phyloP scores from a whole-genome alignment of 768 basidiomycete species.

The Rhodotorula diobovata region DNA sequence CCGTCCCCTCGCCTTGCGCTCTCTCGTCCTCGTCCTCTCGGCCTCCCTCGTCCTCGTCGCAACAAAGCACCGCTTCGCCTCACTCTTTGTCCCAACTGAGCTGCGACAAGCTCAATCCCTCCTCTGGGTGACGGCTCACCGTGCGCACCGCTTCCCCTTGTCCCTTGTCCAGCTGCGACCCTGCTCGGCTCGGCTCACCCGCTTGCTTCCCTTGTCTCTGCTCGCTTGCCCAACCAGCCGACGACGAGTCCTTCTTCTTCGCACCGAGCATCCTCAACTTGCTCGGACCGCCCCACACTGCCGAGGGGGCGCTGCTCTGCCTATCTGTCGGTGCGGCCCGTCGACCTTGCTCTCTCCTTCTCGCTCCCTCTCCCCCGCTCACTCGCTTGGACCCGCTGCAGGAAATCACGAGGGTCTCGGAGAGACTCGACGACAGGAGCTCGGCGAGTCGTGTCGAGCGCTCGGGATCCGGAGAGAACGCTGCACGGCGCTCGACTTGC shows the following conservation, averaged over 20 bases:
- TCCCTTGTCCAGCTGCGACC: not conserved
- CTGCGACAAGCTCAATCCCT: constrained; percentile 14
- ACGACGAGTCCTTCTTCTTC: constrained; percentile 45
- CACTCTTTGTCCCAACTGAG: not conserved
- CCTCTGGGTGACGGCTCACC: constrained; percentile 43
- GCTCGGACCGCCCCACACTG: not conserved
- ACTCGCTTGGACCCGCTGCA: constrained; percentile 3
- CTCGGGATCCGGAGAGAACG: constrained; percentile 43
- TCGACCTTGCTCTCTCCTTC: not conserved
- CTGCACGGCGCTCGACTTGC: constrained; percentile 44
- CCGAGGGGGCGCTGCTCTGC: constrained; percentile 26
- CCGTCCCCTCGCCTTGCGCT: not conserved
- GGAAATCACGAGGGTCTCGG: constrained; percentile 49
- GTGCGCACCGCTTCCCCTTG: constrained; percentile 11
- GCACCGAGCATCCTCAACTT: constrained; percentile 38
- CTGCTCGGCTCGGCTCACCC: not conserved
- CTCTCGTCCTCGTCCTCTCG: not conserved
- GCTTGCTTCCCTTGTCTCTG: too few relatives aligned
- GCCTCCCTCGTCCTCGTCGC: not conserved
- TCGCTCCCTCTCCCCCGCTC: too few relatives aligned
- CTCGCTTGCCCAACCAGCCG: constrained; percentile 32
- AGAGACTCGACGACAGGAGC: constrained; percentile 42
- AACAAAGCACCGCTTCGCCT: not conserved
- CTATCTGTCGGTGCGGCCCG: constrained; percentile 31
- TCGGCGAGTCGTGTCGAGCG: constrained; percentile 42